phyloP scores from a whole-genome alignment of 768 basidiomycete genomes.

The Mycena metata region DNA sequence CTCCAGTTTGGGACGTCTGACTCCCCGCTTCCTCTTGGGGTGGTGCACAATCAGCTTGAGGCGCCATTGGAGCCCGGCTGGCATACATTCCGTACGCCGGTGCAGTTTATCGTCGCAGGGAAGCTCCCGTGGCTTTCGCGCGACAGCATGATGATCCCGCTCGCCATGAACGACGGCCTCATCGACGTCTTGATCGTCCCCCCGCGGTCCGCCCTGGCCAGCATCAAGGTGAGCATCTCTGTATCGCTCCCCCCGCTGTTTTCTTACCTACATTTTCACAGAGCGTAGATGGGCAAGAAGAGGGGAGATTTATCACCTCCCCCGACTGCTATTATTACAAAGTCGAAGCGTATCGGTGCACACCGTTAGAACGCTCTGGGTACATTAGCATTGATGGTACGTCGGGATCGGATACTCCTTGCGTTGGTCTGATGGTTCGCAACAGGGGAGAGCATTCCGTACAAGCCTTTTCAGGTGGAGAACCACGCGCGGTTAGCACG shows the following conservation, averaged over 20 bases:
- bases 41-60: constrained; percentile 26
- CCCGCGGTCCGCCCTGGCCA: constrained; percentile 27
- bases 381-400: constrained; percentile 63
- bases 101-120: constrained; percentile 50
- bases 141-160: constrained; percentile 40
- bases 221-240: constrained; percentile 19
- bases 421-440: background rate
- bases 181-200: constrained; percentile 50
- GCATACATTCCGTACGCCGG: constrained; percentile 62
- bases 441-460: constrained; percentile 55
- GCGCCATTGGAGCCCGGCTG: constrained; percentile 49
- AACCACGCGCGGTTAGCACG: constrained; percentile 62
- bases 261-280: background rate
- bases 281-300: constrained; percentile 38
- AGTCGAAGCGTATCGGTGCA: constrained; percentile 63
- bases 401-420: background rate
- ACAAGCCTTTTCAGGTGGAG: constrained; percentile 61
- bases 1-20: constrained; percentile 41
- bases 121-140: constrained; percentile 36
- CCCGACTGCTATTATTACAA: constrained; percentile 64
- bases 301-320: constrained; percentile 29
- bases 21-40: constrained; percentile 25
- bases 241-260: background rate
- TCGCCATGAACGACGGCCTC: constrained; percentile 60
- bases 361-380: constrained; percentile 55